Evolutionary conservation across 2,329 filamentous ascomycete species (phyloP).

Genomic region (Colletotrichum tamarilloi): DNA sequence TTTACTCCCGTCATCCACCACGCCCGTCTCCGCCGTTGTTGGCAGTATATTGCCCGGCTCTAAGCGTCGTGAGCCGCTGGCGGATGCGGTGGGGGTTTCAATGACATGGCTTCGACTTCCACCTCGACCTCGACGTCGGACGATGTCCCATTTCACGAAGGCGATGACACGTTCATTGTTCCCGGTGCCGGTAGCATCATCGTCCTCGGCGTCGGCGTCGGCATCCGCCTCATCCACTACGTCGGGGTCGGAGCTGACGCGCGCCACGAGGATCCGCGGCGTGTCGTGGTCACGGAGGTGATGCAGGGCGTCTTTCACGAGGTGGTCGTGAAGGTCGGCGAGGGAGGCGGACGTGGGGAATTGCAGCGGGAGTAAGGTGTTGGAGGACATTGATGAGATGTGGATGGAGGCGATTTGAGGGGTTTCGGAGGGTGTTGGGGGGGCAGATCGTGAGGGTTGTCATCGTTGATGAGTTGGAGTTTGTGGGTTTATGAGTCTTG

Average conservation of each 20-base stretch:
- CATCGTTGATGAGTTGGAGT: neutral
- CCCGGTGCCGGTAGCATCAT: neutral
- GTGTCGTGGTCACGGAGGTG: conserved; percentile 42
- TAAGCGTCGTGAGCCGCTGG: conserved; percentile 19
- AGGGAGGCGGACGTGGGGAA: conserved; percentile 48
- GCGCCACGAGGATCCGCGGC: conserved; percentile 48
- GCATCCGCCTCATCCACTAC: too few species aligned
- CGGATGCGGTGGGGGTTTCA: neutral
- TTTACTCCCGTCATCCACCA: neutral
- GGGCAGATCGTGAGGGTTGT: conserved; percentile 3
- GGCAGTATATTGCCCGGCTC: neutral
- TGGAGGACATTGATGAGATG: conserved; percentile 51
- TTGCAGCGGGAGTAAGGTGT: conserved; percentile 52
- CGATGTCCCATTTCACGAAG: conserved; percentile 36
- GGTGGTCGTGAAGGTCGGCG: conserved; percentile 43
- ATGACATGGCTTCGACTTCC: neutral
- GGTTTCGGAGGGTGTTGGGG: conserved; percentile 31
- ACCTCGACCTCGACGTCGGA: neutral
- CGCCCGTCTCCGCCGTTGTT: neutral
- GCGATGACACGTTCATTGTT: neutral
- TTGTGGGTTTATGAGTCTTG: neutral
- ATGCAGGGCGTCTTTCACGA: conserved; percentile 44
- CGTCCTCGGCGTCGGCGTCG: neutral
- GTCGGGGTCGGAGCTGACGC: conserved; percentile 35
- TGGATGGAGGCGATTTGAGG: conserved; percentile 46